Evolutionary conservation across 768 basidiomycete genomes (phyloP).

Genomic region (Calocybe gangraenosa): DNA sequence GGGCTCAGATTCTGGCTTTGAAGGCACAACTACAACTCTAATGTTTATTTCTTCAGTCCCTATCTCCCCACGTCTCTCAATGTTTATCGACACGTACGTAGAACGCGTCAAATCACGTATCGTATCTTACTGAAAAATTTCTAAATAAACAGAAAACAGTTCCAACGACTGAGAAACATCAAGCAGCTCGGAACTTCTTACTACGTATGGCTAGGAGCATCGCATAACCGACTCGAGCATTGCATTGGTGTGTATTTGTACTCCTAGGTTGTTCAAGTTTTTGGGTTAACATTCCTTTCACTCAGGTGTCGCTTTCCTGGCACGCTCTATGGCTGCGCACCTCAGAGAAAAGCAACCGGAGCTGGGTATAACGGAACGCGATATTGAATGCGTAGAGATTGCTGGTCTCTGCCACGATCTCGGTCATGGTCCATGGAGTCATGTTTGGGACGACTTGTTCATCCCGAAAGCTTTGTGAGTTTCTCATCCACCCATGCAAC

Average conservation of each 20-base stretch:
- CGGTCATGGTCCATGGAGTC: constrained; percentile 83
- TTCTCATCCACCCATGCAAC: not conserved
- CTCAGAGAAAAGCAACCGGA: constrained; percentile 55
- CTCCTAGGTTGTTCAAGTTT: no score
- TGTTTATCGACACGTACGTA: constrained; percentile 68
- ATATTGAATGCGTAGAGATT: constrained; percentile 72
- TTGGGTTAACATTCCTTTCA: not conserved
- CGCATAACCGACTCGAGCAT: constrained; percentile 83
- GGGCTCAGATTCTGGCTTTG: no score
- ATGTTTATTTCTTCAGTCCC: constrained; percentile 34
- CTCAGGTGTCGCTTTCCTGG: constrained; percentile 74
- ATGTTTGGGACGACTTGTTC: constrained; percentile 76
- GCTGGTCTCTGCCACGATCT: constrained; percentile 84
- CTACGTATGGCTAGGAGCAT: constrained; percentile 73
- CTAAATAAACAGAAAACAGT: constrained; percentile 51
- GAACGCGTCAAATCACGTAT: constrained; percentile 1
- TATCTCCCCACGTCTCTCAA: constrained; percentile 28
- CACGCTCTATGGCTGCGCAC: constrained; percentile 56
- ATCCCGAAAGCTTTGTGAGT: constrained; percentile 65
- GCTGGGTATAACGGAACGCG: constrained; percentile 63
- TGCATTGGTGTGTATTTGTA: constrained; percentile 53
- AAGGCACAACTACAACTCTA: no score
- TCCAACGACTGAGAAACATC: constrained; percentile 72
- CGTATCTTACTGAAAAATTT: constrained; percentile 2
- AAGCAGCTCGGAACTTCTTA: constrained; percentile 80